Evolutionary conservation across 1,139 yeast species (phyloP).

Genomic region (Diutina mesorugosa): DNA sequence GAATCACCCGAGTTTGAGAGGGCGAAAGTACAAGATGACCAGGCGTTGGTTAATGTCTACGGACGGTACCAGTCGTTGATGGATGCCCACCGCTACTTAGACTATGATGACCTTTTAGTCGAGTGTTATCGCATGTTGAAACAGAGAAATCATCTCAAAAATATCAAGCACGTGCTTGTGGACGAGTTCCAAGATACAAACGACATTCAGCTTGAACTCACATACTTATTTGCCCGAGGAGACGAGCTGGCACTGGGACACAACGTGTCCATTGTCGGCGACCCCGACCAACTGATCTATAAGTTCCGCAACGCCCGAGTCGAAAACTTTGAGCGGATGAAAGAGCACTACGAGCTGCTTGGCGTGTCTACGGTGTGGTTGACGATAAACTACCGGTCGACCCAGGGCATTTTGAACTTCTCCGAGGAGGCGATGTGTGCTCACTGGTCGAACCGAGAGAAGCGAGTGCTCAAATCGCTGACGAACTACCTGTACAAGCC

Average conservation of each 20-base stretch:
- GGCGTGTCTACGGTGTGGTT: conserved; percentile 27
- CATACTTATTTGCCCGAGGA: conserved; percentile 38
- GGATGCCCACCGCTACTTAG: conserved; percentile 32
- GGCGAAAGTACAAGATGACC: background rate
- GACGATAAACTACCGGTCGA: conserved; percentile 70
- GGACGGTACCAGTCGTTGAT: conserved; percentile 38
- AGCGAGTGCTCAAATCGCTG: background rate
- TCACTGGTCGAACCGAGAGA: conserved; percentile 13
- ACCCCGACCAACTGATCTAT: conserved; percentile 92
- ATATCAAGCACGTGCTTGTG: conserved; percentile 60
- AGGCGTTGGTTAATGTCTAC: background rate
- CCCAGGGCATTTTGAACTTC: conserved; percentile 47
- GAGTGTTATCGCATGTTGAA: conserved; percentile 39
- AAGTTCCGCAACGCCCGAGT: conserved; percentile 76
- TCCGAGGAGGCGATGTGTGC: conserved; percentile 56
- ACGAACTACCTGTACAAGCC: background rate
- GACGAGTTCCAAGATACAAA: conserved; percentile 96
- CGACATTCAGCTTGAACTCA: conserved; percentile 55
- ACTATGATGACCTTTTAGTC: conserved; percentile 75
- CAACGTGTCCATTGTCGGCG: conserved; percentile 83
- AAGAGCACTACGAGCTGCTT: conserved; percentile 6
- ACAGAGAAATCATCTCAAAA: conserved; percentile 28
- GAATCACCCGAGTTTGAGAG: background rate
- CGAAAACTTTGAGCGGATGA: conserved; percentile 52
- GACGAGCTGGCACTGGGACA: conserved; percentile 4